phyloP scores from a whole-genome alignment of 257 asterid species.

The Gardenia jasminoides region DNA sequence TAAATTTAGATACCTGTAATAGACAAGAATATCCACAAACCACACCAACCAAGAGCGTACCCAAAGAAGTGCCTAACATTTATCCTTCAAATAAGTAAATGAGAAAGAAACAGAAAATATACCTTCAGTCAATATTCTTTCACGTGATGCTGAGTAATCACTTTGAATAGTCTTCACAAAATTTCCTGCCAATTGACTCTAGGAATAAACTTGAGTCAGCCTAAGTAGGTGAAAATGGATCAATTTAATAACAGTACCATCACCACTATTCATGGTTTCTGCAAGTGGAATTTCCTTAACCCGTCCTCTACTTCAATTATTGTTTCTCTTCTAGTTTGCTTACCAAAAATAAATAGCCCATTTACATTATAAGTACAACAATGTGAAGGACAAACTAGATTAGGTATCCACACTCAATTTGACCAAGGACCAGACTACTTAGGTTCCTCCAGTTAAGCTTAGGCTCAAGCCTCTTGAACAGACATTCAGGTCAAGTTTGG shows the following conservation, averaged over 20 bases:
- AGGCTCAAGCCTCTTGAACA: too few relatives aligned
- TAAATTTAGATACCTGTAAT: too few relatives aligned
- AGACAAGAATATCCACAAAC: neutral
- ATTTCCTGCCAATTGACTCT: constrained; percentile 66
- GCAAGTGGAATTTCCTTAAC: too few relatives aligned
- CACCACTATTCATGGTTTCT: too few relatives aligned
- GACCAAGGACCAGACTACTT: neutral
- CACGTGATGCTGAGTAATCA: constrained; percentile 49
- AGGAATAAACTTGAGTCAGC: constrained; percentile 26
- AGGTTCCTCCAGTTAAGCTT: too few relatives aligned
- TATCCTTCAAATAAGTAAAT: neutral
- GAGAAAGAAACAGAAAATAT: constrained; percentile 1
- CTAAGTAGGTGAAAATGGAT: neutral
- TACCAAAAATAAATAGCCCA: neutral
- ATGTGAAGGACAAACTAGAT: neutral
- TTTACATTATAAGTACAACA: neutral
- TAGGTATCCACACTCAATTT: neutral
- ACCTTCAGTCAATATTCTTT: constrained; percentile 58
- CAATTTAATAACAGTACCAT: neutral
- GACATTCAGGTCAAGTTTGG: too few relatives aligned
- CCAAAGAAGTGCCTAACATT: neutral
- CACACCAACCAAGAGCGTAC: neutral
- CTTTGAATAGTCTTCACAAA: constrained; percentile 45
- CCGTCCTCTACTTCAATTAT: neutral
- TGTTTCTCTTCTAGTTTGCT: neutral